Evolutionary conservation across 495 filamentous ascomycete genomes (phyloP), one percentile per base, ranked within the genome.

Genomic region (Penicillium soppii): DNA sequence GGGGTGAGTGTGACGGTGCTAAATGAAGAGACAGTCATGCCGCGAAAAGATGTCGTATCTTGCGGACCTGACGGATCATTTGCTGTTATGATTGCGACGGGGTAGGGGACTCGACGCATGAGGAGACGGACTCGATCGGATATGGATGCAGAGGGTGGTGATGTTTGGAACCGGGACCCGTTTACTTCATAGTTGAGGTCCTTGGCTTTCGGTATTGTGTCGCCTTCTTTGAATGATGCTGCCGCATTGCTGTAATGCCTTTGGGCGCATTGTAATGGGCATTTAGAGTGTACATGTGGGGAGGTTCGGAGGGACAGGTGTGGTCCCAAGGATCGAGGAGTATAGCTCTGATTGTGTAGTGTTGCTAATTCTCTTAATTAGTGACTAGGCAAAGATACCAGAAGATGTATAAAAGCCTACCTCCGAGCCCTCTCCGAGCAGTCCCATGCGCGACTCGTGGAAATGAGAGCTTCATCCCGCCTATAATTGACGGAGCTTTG

Each of bases 11-110:
- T 80, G 20, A 95, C 79, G 0, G 88, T 89, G 16, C 81, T 91
- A 72, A 95, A 87, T 10, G 88, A 91, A 16, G 90, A 95, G 56
- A 92, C 84, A 20, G 89, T 91, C 75, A 94, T 86, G 44, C 82
- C 90, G 20, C 78, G 74, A 45, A 70, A 66, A 26, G 64, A 59
- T 12, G 56, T 55, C 43, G 59, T 53, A 23, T 64, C 50, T 35
- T 53, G 22, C 15, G 45, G 43, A 17, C 57, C 59, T 43, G 49
- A 40, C 32, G 64, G 53, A 7, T 68, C 66, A 44, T 67, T 71
- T 52, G 66, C 54, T 26, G 86, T 91, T 58, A 89, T 81, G 62
- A 91, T 82, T 38, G 87, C 87, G 50, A 90, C 88, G 10, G 88
- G 79, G 68, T 89, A 83, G 1, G 87, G 79, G 16, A 91, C 74